phyloP scores from a whole-genome alignment of 306 rosid genomes.

The Ziziphus jujuba region DNA sequence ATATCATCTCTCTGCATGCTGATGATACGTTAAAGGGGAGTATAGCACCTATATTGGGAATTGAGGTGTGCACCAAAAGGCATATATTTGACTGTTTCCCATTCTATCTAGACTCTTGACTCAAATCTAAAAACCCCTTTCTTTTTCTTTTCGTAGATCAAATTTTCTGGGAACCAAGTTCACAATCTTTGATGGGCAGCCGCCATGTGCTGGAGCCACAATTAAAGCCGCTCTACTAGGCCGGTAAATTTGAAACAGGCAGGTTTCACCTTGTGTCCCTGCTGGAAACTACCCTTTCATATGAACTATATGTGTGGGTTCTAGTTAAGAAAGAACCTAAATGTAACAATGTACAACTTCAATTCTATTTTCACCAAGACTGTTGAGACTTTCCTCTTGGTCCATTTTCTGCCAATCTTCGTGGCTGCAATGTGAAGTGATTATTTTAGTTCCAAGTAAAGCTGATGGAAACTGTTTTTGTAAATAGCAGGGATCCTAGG shows the following conservation, averaged over 20 bases:
- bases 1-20: constrained; percentile 65
- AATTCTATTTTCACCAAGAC: not conserved
- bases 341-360: not conserved
- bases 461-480: not conserved
- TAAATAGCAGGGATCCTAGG: constrained; percentile 84
- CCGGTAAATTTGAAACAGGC: constrained; percentile 80
- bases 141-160: constrained; percentile 49
- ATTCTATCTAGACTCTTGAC: not conserved
- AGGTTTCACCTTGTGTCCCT: constrained; percentile 81
- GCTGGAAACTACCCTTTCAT: constrained; percentile 83
- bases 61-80: constrained; percentile 53
- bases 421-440: not conserved
- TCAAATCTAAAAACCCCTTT: constrained; percentile 12
- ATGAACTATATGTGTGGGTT: constrained; percentile 89
- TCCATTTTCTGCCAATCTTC: not conserved
- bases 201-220: constrained; percentile 73
- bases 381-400: not conserved
- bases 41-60: constrained; percentile 76
- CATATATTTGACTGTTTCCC: constrained; percentile 9
- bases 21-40: constrained; percentile 88
- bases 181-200: constrained; percentile 85
- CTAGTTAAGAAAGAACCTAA: constrained; percentile 58
- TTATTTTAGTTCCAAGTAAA: not conserved
- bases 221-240: constrained; percentile 79
- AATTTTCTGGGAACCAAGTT: constrained; percentile 96